Base-by-base conservation (phyloP, 164 flowering plant species). In the Santalum album region DNA sequence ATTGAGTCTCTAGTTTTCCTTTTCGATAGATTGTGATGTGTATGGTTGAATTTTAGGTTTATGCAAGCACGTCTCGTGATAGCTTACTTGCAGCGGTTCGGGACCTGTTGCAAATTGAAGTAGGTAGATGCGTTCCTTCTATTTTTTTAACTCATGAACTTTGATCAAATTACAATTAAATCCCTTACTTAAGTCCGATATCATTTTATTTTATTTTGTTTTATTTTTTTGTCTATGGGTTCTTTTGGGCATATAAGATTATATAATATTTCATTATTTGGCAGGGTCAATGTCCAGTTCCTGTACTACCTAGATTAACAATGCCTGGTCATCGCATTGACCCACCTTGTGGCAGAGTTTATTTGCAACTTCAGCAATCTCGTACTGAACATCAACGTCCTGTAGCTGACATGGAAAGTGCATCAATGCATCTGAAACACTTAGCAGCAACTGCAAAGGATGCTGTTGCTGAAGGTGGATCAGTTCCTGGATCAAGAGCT, bases 311-410 rank as follows among this genome's bases (percentile, higher is more conserved):
- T 42, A 74, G 99, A 63, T 57, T 92, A 61, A 92, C 96, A 26
- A 84, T 92, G 96, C 99, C 99, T 66, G 99, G 99, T 60, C 99
- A 92, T 70, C 88, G 79, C 20, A 80, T 92, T 66, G 99, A 92
- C 69, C 95, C 99, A 48, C 96, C 99, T 40, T 92, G 97, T 66
- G 99, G 99, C 29, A 82, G 91, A 72, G 94, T 83, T 44, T 60
- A 57, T 69, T 59, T 81, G 55, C 79, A 65, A 49, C 53, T 58
- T 43, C 69, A 59, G 24, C 75, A 70, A 50, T 55, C 55, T 53
- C 68, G 70, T 51, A 52, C 46, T 64, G 77, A 78, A 45, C 71
- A 51, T 45, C 87, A 75, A 35, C 70, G 54, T n/a, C 57, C 72
- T 66, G 64, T 52, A 53, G 59, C 72, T 66, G 96, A 89, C 59